These are phyloP conservation scores for Erigeron philadelphicus DNA, from an alignment of 140 eudicot genomes.

Conservation along the genomic window DNA sequence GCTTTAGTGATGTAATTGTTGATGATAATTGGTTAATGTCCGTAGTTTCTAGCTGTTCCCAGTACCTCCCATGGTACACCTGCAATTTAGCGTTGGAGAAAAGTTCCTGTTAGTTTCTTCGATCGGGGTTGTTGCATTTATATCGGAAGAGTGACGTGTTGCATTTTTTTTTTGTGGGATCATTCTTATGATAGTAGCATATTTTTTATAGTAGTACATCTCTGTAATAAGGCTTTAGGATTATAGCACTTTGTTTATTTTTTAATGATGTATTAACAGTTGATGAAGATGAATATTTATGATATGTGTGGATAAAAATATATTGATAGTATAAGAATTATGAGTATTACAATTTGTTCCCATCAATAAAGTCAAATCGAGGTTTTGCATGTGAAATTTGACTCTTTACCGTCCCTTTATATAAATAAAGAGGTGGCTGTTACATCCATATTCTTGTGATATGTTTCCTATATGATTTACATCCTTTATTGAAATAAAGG, in stretches of 20 bases:
- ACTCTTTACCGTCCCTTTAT: background rate
- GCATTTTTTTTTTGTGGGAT: too few species aligned
- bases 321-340: background rate
- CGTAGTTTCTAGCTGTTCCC: background rate
- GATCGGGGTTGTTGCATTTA: too few species aligned
- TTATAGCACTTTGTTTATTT: conserved; percentile 4
- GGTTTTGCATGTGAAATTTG: background rate
- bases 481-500: background rate
- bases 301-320: conserved; percentile 6
- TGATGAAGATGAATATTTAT: background rate
- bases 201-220: background rate
- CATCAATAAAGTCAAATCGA: background rate
- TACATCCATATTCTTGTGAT: too few species aligned
- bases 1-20: background rate
- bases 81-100: background rate
- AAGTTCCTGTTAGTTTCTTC: too few species aligned
- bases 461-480: too few species aligned
- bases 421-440: too few species aligned
- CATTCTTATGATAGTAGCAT: background rate
- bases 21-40: background rate
- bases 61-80: background rate
- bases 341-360: conserved; percentile 3
- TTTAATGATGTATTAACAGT: background rate
- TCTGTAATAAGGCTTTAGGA: conserved; percentile 9
- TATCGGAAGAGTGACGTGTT: too few species aligned